Evolutionary conservation across 768 basidiomycete species (phyloP).

Genomic region (Mycena leptocephala): DNA sequence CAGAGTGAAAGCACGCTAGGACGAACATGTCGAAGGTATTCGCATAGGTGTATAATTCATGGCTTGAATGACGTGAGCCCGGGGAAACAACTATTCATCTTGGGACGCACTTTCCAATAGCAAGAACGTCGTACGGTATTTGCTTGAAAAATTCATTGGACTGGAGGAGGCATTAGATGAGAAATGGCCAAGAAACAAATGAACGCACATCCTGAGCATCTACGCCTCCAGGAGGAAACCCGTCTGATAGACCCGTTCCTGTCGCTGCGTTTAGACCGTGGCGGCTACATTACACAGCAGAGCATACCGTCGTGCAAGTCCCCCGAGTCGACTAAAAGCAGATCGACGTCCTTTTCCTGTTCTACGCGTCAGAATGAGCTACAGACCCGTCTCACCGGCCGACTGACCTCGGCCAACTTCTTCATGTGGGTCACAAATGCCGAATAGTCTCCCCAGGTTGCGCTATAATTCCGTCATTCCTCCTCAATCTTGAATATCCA

Average conservation of each 20-base stretch:
- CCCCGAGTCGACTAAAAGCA: slow-evolving; percentile 87
- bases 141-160: slow-evolving; percentile 82
- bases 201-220: slow-evolving; percentile 78
- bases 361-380: not conserved
- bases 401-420: slow-evolving; percentile 65
- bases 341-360: slow-evolving; percentile 79
- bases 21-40: slow-evolving; percentile 78
- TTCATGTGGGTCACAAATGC: slow-evolving; percentile 91
- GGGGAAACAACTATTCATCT: not conserved
- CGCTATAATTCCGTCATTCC: slow-evolving; percentile 45
- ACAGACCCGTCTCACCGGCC: not conserved
- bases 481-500: not conserved
- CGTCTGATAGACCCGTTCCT: slow-evolving; percentile 87
- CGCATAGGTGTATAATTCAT: slow-evolving; percentile 86
- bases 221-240: slow-evolving; percentile 77
- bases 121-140: slow-evolving; percentile 86
- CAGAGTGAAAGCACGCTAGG: not conserved
- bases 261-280: not conserved
- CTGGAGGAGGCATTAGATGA: slow-evolving; percentile 50
- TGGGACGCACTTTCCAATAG: slow-evolving; percentile 85
- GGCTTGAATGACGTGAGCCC: slow-evolving; percentile 57
- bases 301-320: slow-evolving; percentile 79
- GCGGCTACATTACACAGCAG: not conserved
- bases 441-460: slow-evolving; percentile 84
- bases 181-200: not conserved